phyloP scores from a whole-genome alignment of 345 rosid species.

The Barbarea vulgaris region DNA sequence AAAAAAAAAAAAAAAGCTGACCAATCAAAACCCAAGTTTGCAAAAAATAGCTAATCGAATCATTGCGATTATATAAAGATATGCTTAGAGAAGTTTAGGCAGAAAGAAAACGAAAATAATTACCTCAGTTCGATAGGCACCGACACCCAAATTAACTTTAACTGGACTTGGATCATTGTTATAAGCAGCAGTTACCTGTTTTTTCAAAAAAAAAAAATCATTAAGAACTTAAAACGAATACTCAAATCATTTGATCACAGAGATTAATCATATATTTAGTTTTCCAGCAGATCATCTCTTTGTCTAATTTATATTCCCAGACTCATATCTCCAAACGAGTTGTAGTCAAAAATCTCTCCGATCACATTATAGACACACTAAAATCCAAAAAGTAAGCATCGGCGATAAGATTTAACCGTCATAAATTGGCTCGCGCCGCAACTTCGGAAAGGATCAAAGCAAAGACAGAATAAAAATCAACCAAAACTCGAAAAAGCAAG shows the following conservation, averaged over 20 bases:
- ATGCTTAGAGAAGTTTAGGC: not conserved
- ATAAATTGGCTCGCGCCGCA: not conserved
- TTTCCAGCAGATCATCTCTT: not conserved
- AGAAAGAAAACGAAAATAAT: not conserved
- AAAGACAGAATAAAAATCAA: not conserved
- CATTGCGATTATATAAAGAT: not conserved
- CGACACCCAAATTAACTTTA: slow-evolving; percentile 92
- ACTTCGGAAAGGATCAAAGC: slow-evolving; percentile 1
- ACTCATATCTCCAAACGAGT: not conserved
- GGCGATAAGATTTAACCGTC: not conserved
- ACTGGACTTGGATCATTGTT: slow-evolving; percentile 89
- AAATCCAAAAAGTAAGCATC: not conserved
- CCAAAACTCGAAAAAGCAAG: not conserved
- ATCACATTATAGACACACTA: not conserved
- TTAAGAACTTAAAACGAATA: not conserved
- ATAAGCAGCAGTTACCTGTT: slow-evolving; percentile 88
- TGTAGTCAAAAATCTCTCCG: not conserved
- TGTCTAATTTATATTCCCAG: not conserved
- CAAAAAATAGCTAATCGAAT: slow-evolving; percentile 15
- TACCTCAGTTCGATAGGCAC: slow-evolving; percentile 98
- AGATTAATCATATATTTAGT: not conserved
- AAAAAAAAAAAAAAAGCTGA: not conserved
- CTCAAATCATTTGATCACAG: not conserved
- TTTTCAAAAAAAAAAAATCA: not conserved
- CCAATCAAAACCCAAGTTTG: slow-evolving; percentile 4